Percentiles rank a stretch among this genome's conserved stretches.
Evolutionary conservation across 2,329 filamentous ascomycete species (phyloP).

Genomic region (Pyricularia sp.): DNA sequence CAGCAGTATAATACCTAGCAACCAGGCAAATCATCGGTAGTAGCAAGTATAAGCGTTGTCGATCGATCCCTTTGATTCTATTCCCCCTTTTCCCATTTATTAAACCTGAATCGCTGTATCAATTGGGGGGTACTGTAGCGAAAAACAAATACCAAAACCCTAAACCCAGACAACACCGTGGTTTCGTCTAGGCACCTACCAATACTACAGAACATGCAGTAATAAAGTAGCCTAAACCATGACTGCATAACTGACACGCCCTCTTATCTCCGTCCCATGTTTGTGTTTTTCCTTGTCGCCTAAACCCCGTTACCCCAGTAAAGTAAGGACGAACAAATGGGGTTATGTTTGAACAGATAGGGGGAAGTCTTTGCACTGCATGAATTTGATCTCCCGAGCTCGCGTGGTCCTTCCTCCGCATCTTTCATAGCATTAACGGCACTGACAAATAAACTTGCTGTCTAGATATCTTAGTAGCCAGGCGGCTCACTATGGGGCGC

Average conservation of each 20-base stretch:
- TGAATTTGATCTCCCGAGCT: background rate
- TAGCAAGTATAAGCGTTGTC: background rate
- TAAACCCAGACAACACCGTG: background rate
- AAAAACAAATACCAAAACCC: background rate
- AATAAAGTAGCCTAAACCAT: background rate
- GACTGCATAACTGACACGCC: background rate
- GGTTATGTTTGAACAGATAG: background rate
- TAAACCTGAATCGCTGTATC: background rate
- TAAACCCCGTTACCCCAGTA: background rate
- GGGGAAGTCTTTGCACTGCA: background rate
- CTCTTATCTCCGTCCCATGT: background rate
- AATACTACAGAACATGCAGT: background rate
- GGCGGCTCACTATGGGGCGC: too few species aligned
- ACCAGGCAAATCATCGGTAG: background rate
- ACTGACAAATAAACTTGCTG: background rate
- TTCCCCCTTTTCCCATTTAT: background rate
- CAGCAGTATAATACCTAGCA: background rate
- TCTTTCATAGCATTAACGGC: background rate
- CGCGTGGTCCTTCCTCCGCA: background rate
- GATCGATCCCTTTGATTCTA: background rate
- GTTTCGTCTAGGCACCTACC: background rate
- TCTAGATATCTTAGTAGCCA: too few species aligned
- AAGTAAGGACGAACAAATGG: background rate
- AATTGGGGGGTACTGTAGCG: background rate
- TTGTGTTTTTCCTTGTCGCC: background rate